phyloP scores from a whole-genome alignment of 495 filamentous ascomycete genomes.

The Aspergillus affinis region DNA sequence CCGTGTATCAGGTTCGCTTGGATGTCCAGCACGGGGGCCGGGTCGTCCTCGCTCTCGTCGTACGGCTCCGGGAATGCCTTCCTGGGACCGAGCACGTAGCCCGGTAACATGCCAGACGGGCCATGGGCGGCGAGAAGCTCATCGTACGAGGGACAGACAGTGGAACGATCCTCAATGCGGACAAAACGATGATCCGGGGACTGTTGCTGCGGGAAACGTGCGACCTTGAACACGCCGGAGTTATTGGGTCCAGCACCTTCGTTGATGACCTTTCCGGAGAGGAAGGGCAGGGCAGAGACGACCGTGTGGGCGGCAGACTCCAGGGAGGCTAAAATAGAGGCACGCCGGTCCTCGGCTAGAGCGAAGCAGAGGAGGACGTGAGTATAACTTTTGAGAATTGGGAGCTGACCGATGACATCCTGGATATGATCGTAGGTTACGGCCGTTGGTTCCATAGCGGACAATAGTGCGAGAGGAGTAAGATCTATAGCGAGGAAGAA shows the following conservation, averaged over 20 bases:
- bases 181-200: constrained; percentile 17
- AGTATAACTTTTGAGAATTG: constrained; percentile 39
- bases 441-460: constrained; percentile 1
- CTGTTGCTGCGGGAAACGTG: constrained; percentile 8
- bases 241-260: constrained; percentile 13
- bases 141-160: constrained; percentile 21
- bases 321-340: constrained; percentile 21
- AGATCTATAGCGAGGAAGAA: too few relatives aligned
- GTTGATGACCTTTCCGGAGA: constrained; percentile 33
- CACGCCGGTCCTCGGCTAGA: constrained; percentile 15
- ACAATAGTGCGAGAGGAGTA: too few relatives aligned
- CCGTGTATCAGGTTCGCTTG: constrained; percentile 39
- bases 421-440: constrained; percentile 17
- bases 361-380: constrained; percentile 34
- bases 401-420: constrained; percentile 40
- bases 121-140: constrained; percentile 22
- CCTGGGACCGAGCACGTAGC: constrained; percentile 19
- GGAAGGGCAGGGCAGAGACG: constrained; percentile 29
- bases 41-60: constrained; percentile 20
- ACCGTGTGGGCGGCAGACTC: constrained; percentile 28
- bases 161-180: constrained; percentile 25
- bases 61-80: constrained; percentile 35
- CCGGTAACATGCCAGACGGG: constrained; percentile 32
- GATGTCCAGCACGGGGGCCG: constrained; percentile 31
- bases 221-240: constrained; percentile 32